Conservation (phyloP, 306 rosid species). For the Casuarina equisetifolia region DNA sequence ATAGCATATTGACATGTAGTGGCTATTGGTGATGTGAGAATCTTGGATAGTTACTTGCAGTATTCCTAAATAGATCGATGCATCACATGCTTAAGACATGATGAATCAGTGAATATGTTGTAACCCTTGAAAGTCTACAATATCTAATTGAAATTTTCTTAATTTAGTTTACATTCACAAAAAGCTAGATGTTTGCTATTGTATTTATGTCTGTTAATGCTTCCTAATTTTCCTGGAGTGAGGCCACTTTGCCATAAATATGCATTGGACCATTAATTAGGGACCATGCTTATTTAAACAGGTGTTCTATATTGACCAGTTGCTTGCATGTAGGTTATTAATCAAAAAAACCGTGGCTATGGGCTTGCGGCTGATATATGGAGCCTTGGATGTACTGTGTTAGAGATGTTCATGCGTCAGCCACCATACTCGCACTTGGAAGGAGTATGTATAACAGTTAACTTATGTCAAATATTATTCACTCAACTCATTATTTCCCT, state of each 20-base stretch:
- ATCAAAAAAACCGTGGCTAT: constrained; percentile 37
- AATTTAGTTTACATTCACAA: not conserved
- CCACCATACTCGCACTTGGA: constrained; percentile 57
- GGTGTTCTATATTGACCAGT: constrained; percentile 11
- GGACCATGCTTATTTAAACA: not conserved
- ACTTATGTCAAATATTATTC: constrained; percentile 5
- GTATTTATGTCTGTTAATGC: not conserved
- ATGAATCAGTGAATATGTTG: too few relatives aligned
- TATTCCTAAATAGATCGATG: not conserved
- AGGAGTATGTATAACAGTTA: constrained; percentile 42
- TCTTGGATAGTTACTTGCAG: not conserved
- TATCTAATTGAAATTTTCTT: too few relatives aligned
- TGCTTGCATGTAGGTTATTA: constrained; percentile 42
- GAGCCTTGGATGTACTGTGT: constrained; percentile 58
- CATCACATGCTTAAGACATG: not conserved
- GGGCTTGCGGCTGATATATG: constrained; percentile 55
- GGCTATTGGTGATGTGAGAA: not conserved
- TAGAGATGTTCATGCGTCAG: constrained; percentile 48
- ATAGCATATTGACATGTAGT: not conserved
- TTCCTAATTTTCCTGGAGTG: not conserved
- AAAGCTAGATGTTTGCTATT: not conserved
- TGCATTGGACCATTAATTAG: not conserved
- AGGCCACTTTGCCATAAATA: not conserved
- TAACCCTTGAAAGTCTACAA: not conserved
- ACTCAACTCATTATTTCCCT: constrained; percentile 14